Evolutionary conservation across 2,329 filamentous ascomycete species (phyloP).

Genomic region (Penicillium fuscoglaucum): DNA sequence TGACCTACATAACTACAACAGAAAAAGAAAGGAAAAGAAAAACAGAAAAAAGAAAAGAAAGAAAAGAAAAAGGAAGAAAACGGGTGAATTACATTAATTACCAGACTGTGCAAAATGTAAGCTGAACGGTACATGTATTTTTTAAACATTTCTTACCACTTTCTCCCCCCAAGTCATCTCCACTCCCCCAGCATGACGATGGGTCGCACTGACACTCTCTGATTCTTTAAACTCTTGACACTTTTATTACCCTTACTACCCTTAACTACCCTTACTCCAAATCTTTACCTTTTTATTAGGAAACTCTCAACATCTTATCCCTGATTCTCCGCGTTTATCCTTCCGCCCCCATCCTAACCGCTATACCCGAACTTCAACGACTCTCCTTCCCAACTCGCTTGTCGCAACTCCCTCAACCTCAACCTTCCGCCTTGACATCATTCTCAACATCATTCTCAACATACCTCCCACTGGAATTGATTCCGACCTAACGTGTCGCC

Average conservation of each 20-base stretch:
- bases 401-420: conserved; percentile 12
- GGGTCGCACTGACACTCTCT: conserved; percentile 21
- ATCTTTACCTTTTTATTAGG: neutral
- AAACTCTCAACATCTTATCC: neutral
- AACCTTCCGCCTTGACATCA: neutral
- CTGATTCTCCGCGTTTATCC: neutral
- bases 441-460: neutral
- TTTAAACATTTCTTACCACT: conserved; percentile 21
- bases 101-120: conserved; percentile 12
- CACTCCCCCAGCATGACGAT: conserved; percentile 37
- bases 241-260: neutral
- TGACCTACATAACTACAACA: neutral
- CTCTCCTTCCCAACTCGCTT: conserved; percentile 8
- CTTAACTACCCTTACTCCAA: neutral
- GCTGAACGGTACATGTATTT: conserved; percentile 19
- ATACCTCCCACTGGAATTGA: neutral
- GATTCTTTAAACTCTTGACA: conserved; percentile 4
- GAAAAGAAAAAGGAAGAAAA: neutral
- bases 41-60: neutral
- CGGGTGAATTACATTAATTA: conserved; percentile 15
- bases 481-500: conserved; percentile 5
- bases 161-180: conserved; percentile 25
- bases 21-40: neutral
- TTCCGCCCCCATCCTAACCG: neutral
- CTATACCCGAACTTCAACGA: neutral